Base-by-base conservation (phyloP, 192 early-diverging fungal species). In the Coemansia sp. region DNA sequence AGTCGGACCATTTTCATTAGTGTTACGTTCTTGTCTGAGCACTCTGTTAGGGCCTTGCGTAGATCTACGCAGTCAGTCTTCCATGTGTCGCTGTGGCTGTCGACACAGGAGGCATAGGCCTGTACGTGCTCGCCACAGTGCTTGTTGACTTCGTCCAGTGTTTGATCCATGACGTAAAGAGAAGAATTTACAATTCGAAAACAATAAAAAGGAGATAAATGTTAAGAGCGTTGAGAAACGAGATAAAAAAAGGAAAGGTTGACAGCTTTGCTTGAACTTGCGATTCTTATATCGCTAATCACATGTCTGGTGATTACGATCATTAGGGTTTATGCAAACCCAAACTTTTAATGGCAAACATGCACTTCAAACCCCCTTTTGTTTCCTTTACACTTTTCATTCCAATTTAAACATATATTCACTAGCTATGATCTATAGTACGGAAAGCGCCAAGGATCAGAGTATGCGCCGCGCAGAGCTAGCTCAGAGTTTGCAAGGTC, bases 11-110 rank as follows among this genome's bases (percentile, higher is more conserved):
- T 73, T 33, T 85, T 80, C 77, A 85, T 76, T 22, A 85, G 68
- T 44, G 83, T 80, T 9, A 85, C 83, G 66, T 85, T 85, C n/a
- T 85, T 66, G 71, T 85, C 83, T 3, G 78, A 72, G 69, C 83
- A 85, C 40, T 69, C 73, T 13, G 78, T 80, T 38, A 84, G 74
- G 0, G 82, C 82, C 49, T 76, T 41, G 20, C 82, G 77, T 20
- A 84, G 65, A 15, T 62, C 69, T 2, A 62, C 55, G 61, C 82
- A 84, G 52, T 84, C 78, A 1, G 61, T 62, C 40, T 74, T 79
- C 82, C 82, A 84, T 13, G 77, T 77, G 1, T 84, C 66, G 22
- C 62, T 64, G 43, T 84, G 70, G 40, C 33, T 64, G 31, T 84
- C 82, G 46, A 84, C 82, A 47, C 82, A 84, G 1, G 66, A 38